Conservation (phyloP, 2,329 filamentous ascomycete species). For the Meredithiella fracta region DNA sequence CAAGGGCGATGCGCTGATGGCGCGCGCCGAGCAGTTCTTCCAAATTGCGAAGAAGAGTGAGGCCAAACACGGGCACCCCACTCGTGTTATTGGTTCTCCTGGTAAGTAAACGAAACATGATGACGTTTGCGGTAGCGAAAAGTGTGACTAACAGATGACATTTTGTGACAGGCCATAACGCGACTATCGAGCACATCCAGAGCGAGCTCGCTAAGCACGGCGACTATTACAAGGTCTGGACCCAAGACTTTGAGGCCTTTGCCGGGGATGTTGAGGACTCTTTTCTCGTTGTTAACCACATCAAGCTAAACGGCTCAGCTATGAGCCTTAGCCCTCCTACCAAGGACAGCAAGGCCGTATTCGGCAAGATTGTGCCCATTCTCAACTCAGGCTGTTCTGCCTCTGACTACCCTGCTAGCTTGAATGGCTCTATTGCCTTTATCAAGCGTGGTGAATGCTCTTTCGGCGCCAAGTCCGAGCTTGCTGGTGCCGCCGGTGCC, state of each 20-base stretch:
- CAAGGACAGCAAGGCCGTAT: constrained; percentile 38
- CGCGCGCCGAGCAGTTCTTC: constrained; percentile 44
- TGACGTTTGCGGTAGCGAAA: not conserved
- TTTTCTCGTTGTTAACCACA: constrained; percentile 36
- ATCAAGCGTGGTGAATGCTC: constrained; percentile 53
- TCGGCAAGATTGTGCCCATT: constrained; percentile 43
- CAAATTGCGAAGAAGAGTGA: constrained; percentile 42
- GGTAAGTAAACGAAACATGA: constrained; percentile 28
- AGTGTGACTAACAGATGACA: not conserved
- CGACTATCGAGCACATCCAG: constrained; percentile 47
- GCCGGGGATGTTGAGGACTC: constrained; percentile 43
- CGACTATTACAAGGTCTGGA: constrained; percentile 45
- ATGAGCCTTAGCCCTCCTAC: constrained; percentile 55
- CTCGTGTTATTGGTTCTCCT: constrained; percentile 51
- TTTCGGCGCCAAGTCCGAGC: constrained; percentile 54
- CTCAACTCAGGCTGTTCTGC: constrained; percentile 45
- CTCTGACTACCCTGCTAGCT: constrained; percentile 43
- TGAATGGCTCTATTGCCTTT: constrained; percentile 51
- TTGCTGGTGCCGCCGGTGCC: constrained; percentile 53
- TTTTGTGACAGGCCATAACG: constrained; percentile 36
- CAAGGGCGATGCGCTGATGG: constrained; percentile 36
- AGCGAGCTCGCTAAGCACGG: constrained; percentile 35
- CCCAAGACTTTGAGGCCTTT: constrained; percentile 47
- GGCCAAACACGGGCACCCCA: constrained; percentile 49
- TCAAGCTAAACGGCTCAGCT: constrained; percentile 35